phyloP scores from a whole-genome alignment of 2,329 filamentous ascomycete species.

The Lojkania enalia region DNA sequence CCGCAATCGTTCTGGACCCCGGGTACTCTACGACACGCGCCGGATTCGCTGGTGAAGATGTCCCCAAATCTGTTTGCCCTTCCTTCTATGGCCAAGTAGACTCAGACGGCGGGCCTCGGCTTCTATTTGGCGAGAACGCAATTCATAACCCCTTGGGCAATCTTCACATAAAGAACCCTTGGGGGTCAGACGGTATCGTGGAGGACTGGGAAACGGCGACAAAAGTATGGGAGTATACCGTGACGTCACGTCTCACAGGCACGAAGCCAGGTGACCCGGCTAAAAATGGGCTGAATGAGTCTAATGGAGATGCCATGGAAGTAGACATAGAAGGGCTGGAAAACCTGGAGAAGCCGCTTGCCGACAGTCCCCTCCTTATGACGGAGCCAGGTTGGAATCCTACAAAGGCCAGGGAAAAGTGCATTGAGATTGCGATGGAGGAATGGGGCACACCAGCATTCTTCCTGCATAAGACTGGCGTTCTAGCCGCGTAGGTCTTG shows the following conservation, averaged over 20 bases:
- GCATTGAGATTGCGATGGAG: slow-evolving; percentile 96
- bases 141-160: slow-evolving; percentile 75
- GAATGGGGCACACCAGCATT: slow-evolving; percentile 94
- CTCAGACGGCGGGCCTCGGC: slow-evolving; percentile 54
- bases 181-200: slow-evolving; percentile 84
- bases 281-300: slow-evolving; percentile 79
- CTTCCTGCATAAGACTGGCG: slow-evolving; percentile 86
- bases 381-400: slow-evolving; percentile 94
- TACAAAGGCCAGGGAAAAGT: slow-evolving; percentile 85
- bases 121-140: slow-evolving; percentile 86
- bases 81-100: slow-evolving; percentile 75
- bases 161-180: slow-evolving; percentile 88
- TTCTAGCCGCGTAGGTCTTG: slow-evolving; percentile 67
- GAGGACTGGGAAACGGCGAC: slow-evolving; percentile 95
- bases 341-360: slow-evolving; percentile 71
- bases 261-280: slow-evolving; percentile 69
- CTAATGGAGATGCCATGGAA: slow-evolving; percentile 61
- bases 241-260: slow-evolving; percentile 85
- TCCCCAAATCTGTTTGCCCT: slow-evolving; percentile 89
- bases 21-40: slow-evolving; percentile 90
- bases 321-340: slow-evolving; percentile 65
- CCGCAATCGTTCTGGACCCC: slow-evolving; percentile 92
- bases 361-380: slow-evolving; percentile 89
- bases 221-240: slow-evolving; percentile 88
- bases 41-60: slow-evolving; percentile 96